A percentile compares a stretch with the other conserved stretches of the same genome.
Evolutionary conservation across 75 land plant genomes (phyloP).

Genomic region (Cunninghamia lanceolata): DNA sequence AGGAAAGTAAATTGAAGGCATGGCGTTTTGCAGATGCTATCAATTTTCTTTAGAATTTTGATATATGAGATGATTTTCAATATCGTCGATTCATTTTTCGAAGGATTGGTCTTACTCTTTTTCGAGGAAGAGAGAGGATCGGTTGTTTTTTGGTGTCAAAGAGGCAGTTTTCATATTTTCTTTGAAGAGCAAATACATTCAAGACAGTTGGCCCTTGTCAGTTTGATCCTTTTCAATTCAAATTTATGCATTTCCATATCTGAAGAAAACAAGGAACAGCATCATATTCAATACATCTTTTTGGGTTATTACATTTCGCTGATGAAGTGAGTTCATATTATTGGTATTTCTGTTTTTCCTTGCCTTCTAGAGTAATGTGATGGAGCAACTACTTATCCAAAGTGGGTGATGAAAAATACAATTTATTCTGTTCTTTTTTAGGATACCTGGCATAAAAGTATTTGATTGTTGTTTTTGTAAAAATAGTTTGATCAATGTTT

Average conservation of each 20-base stretch:
- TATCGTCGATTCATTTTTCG: not conserved
- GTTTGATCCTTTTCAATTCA: not conserved
- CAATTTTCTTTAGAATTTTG: not conserved
- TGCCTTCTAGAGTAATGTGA: too few relatives aligned
- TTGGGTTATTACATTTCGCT: not conserved
- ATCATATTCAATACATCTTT: not conserved
- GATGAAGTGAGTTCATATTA: too few relatives aligned
- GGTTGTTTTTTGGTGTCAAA: not conserved
- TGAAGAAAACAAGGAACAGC: not conserved
- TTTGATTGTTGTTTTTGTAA: not conserved
- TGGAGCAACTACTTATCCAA: too few relatives aligned
- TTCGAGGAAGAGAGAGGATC: not conserved
- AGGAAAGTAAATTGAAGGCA: slow-evolving; percentile 20
- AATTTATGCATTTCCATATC: not conserved
- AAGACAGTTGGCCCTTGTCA: not conserved
- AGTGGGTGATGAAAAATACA: too few relatives aligned
- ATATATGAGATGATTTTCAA: not conserved
- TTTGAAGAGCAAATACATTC: not conserved
- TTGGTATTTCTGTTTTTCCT: too few relatives aligned
- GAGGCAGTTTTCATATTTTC: not conserved
- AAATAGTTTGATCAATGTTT: not conserved
- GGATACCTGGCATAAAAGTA: too few relatives aligned
- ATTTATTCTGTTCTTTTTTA: too few relatives aligned
- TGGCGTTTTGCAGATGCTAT: not conserved
- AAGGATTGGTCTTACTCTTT: not conserved